phyloP scores from a whole-genome alignment of 495 filamentous ascomycete species.

The Rhypophila decipiens region DNA sequence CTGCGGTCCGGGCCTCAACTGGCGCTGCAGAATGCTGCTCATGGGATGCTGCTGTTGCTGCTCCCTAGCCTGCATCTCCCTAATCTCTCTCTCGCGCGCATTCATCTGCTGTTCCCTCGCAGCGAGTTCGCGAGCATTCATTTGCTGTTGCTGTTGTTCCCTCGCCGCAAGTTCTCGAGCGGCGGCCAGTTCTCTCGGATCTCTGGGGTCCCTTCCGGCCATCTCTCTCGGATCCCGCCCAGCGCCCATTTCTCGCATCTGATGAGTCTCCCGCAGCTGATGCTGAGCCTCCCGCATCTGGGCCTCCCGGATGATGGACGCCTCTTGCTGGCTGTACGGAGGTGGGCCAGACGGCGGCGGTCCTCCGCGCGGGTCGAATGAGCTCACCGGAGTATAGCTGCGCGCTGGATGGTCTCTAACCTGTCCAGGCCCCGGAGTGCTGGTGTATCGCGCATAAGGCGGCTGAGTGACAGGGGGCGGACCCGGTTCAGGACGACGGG shows the following conservation, averaged over 20 bases:
- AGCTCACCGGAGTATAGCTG: slow-evolving; percentile 23
- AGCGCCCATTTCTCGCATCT: slow-evolving; percentile 3
- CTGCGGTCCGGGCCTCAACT: slow-evolving; percentile 2
- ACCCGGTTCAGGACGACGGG: slow-evolving; percentile 11
- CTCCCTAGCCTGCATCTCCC: slow-evolving; percentile 4
- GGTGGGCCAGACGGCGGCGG: slow-evolving; percentile 11
- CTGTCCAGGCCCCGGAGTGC: slow-evolving; percentile 21
- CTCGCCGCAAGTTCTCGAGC: slow-evolving; percentile 2
- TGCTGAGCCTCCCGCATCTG: slow-evolving; percentile 9
- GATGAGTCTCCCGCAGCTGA: slow-evolving; percentile 2
- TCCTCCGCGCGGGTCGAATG: slow-evolving; percentile 12
- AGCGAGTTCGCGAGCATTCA: neutral
- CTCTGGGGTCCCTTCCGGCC: slow-evolving; percentile 9
- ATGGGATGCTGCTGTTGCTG: slow-evolving; percentile 9
- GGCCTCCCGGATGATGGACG: slow-evolving; percentile 7
- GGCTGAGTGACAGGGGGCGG: slow-evolving; percentile 29
- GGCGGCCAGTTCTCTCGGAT: slow-evolving; percentile 7
- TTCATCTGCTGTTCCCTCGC: neutral
- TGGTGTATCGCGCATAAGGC: slow-evolving; percentile 22
- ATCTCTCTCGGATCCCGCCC: slow-evolving; percentile 12
- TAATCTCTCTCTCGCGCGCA: neutral
- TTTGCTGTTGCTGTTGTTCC: slow-evolving; percentile 3
- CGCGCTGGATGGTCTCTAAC: slow-evolving; percentile 11
- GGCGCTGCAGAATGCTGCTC: neutral
- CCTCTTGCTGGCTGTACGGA: slow-evolving; percentile 8